Base-by-base conservation (phyloP, 1,284 basidiomycete genomes). In the Golubevia sp. region DNA sequence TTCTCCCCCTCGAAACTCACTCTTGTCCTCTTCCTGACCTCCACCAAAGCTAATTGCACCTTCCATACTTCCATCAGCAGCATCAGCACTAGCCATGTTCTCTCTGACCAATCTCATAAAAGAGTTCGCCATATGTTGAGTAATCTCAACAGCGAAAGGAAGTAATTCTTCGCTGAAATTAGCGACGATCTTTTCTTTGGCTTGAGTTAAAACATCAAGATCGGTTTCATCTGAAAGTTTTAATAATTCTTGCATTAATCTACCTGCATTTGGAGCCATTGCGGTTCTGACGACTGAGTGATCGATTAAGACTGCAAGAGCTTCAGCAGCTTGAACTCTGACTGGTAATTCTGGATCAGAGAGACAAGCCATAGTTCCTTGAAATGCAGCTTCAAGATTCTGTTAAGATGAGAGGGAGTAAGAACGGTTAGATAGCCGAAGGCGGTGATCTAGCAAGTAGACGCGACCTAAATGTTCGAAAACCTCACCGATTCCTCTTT, bases 221-320 rank as follows among this genome's bases (percentile, higher is more conserved):
- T 96, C 94, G 38, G 92, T 93, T 84, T 94, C 92, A 79, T 94
- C 92, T 5, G 91, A 90, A 48, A 96, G 87, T 84, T 93, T 93
- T 69, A 95, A 87, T 24, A 95, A 86, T 79, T 92, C 92, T 91
- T 94, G 92, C 72, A 96, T 90, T 73, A 96, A 90, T 77, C 93
- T 91, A 50, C 90, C 92, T 44, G 94, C 91, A 77, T 91, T 90
- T 18, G 91, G 90, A 5, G 90, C 88, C 63, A 95, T 89, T 7
- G 89, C 89, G 3, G 84, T 86, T 71, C 89, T 89, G 59, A 95
- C 92, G 90, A 78, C 90, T 54, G 85, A 82, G 73, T 86, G 85
- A n/a, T 88, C 85, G 27, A 94, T 88, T 84, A 95, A 87, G 77
- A 92, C 90, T 2, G 91, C 91, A 66, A 95, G 85, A 0, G 92